These are phyloP conservation scores for Aspergillus kassunensis DNA, from an alignment of 495 filamentous ascomycete species.

Conservation along the genomic window DNA sequence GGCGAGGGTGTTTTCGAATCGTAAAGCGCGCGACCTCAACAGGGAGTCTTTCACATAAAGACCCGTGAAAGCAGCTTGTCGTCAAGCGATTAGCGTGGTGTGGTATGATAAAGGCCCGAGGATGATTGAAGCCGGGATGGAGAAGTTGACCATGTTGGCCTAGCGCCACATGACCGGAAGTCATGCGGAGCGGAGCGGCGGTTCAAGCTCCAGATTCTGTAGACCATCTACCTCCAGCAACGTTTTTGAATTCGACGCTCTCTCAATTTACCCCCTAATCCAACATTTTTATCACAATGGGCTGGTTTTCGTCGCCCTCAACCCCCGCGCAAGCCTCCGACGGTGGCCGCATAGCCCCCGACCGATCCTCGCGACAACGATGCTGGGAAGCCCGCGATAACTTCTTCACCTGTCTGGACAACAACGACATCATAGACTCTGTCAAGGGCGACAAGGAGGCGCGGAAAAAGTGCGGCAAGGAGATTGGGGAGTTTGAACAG, in stretches of 20 bases:
- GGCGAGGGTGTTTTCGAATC: background rate
- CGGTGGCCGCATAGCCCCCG: conserved; percentile 68
- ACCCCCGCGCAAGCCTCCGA: conserved; percentile 43
- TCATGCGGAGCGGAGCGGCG: conserved; percentile 13
- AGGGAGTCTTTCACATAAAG: background rate
- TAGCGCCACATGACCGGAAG: conserved; percentile 22
- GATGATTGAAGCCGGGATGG: background rate
- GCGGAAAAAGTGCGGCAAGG: conserved; percentile 60
- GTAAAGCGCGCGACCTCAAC: background rate
- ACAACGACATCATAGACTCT: conserved; percentile 76
- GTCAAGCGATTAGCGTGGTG: background rate
- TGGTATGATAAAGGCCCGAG: background rate
- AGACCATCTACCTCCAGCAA: background rate
- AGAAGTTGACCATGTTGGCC: conserved; percentile 7
- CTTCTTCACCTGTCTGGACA: conserved; percentile 84
- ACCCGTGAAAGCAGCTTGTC: background rate
- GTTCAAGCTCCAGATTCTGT: conserved; percentile 4
- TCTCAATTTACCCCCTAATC: background rate
- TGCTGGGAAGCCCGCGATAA: conserved; percentile 86
- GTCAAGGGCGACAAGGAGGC: conserved; percentile 66
- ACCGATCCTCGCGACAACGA: conserved; percentile 65
- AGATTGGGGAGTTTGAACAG: conserved; percentile 63
- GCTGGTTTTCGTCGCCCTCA: conserved; percentile 44
- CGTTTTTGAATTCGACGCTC: background rate
- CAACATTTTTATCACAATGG: conserved; percentile 30